These are phyloP conservation scores for Stagonosporopsis cucurbitacearum DNA, from an alignment of 2,329 filamentous ascomycete species.

Conservation along the genomic window DNA sequence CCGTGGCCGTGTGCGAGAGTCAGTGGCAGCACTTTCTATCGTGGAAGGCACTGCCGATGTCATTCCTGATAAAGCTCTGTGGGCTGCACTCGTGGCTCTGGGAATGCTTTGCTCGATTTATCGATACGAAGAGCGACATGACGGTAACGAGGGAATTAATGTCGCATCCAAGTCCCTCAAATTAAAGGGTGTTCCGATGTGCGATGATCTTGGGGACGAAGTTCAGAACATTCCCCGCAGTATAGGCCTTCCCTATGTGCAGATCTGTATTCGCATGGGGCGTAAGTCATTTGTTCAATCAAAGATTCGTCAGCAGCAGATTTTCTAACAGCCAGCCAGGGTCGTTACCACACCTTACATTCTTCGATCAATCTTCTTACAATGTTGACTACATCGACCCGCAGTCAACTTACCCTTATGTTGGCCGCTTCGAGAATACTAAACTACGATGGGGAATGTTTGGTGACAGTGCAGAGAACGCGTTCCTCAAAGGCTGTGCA, in stretches of 20 bases:
- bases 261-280: constrained; percentile 61
- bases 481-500: constrained; percentile 36
- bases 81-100: constrained; percentile 60
- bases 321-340: constrained; percentile 27
- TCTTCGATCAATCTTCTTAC: constrained; percentile 62
- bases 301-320: too few relatives aligned
- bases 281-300: background rate
- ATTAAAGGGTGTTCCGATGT: constrained; percentile 54
- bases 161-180: constrained; percentile 43
- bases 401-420: constrained; percentile 58
- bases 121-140: constrained; percentile 61
- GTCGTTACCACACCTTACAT: constrained; percentile 61
- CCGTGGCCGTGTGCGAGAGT: constrained; percentile 59
- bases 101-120: constrained; percentile 64
- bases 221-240: constrained; percentile 57
- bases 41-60: constrained; percentile 58
- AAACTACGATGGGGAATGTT: constrained; percentile 34
- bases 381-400: constrained; percentile 60
- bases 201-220: constrained; percentile 60
- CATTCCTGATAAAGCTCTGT: constrained; percentile 60
- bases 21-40: constrained; percentile 57
- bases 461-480: constrained; percentile 33
- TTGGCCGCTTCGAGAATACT: constrained; percentile 36
- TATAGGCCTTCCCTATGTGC: constrained; percentile 60
- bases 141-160: constrained; percentile 60